A percentile compares a stretch with the other conserved stretches of the same genome.
These are phyloP conservation scores for Trypanosoma grayi DNA, from an alignment of 208 protist species.

Conservation along the genomic window DNA sequence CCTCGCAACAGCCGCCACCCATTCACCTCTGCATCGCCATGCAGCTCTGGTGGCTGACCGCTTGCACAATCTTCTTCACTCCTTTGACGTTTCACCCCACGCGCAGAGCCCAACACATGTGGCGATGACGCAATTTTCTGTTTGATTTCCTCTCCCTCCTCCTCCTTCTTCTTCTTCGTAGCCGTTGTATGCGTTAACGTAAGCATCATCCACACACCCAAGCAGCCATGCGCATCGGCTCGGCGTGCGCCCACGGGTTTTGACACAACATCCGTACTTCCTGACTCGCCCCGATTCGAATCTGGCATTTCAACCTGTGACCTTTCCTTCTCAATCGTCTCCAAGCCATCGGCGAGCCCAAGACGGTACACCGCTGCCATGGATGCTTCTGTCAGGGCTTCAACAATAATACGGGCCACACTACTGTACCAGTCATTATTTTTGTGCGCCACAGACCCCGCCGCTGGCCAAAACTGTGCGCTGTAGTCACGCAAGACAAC, in stretches of 20 bases:
- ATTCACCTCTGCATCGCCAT: not conserved
- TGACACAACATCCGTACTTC: not conserved
- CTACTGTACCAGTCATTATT: not conserved
- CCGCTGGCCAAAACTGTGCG: too few relatives aligned
- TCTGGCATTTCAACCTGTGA: not conserved
- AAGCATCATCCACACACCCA: slow-evolving; percentile 32
- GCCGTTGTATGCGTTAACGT: not conserved
- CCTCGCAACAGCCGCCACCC: slow-evolving; percentile 18
- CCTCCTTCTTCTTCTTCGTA: too few relatives aligned
- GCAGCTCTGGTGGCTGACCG: too few relatives aligned
- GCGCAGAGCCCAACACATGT: too few relatives aligned
- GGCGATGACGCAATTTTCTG: too few relatives aligned
- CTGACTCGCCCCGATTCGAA: not conserved
- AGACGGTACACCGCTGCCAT: slow-evolving; percentile 44
- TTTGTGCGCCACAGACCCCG: too few relatives aligned
- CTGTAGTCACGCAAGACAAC: slow-evolving; percentile 11
- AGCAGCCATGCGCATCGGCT: slow-evolving; percentile 18
- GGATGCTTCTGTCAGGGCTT: slow-evolving; percentile 38
- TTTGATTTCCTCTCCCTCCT: too few relatives aligned
- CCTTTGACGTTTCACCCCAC: too few relatives aligned
- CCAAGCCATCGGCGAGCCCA: slow-evolving; percentile 30
- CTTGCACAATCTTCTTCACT: too few relatives aligned
- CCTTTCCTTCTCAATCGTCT: slow-evolving; percentile 25
- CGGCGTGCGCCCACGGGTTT: slow-evolving; percentile 25
- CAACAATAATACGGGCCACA: slow-evolving; percentile 17